phyloP scores from a whole-genome alignment of 108 stramenopile genomes.

The Nitzschia inconspicua region DNA sequence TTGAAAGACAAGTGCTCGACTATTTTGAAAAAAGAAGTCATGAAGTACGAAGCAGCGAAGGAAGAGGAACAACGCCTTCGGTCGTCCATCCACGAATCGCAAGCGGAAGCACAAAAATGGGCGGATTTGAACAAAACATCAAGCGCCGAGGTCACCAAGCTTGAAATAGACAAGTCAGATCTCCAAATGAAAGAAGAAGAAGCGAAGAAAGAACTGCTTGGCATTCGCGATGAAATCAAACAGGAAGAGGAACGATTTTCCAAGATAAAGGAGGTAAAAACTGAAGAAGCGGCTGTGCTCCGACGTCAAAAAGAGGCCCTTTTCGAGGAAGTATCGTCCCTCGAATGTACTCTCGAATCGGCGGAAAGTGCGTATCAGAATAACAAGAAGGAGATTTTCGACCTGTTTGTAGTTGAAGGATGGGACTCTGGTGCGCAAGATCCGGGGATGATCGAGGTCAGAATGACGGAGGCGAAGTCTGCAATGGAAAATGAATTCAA shows the following conservation, averaged over 20 bases:
- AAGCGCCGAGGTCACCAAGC: constrained; percentile 24
- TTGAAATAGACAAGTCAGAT: constrained; percentile 37
- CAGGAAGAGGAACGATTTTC: constrained; percentile 1
- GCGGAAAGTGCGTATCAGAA: too few relatives aligned
- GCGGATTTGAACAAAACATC: constrained; percentile 34
- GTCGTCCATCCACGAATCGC: constrained; percentile 36
- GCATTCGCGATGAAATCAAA: constrained; percentile 17
- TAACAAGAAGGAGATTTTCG: too few relatives aligned
- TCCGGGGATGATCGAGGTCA: too few relatives aligned
- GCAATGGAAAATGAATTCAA: too few relatives aligned
- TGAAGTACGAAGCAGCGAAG: constrained; percentile 32
- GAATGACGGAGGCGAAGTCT: too few relatives aligned
- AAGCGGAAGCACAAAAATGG: constrained; percentile 27
- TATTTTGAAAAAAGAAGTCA: constrained; percentile 22
- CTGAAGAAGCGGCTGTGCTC: constrained; percentile 22
- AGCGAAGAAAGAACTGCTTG: constrained; percentile 42
- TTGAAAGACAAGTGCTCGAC: constrained; percentile 31
- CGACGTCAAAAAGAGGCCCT: constrained; percentile 33
- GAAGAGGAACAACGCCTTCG: constrained; percentile 36
- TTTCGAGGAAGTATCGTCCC: too few relatives aligned
- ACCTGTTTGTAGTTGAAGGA: too few relatives aligned
- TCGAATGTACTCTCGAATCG: too few relatives aligned
- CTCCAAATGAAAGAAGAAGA: constrained; percentile 44
- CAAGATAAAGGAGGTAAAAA: constrained; percentile 35
- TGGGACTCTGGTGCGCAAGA: too few relatives aligned